These are phyloP conservation scores for Colletotrichum cereale DNA, from an alignment of 2,329 filamentous ascomycete genomes.

Conservation along the genomic window DNA sequence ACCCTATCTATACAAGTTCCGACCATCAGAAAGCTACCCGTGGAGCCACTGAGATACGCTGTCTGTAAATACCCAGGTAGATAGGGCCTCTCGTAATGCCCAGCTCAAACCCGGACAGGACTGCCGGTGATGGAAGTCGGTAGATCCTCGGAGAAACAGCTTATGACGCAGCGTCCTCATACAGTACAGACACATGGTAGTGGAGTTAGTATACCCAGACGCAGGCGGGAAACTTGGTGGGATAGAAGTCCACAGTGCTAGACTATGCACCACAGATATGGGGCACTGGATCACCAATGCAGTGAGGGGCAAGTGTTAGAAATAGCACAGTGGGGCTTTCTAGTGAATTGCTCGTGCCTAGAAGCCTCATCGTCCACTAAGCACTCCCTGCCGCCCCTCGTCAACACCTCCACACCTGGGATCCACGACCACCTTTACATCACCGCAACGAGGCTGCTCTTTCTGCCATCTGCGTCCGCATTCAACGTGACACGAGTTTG, in stretches of 20 bases:
- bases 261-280: too few relatives aligned
- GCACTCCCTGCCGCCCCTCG: constrained; percentile 29
- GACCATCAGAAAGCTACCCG: background rate
- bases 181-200: background rate
- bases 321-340: constrained; percentile 19
- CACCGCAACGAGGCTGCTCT: constrained; percentile 33
- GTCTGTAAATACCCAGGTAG: too few relatives aligned
- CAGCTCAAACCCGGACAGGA: background rate
- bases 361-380: constrained; percentile 10
- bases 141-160: constrained; percentile 37
- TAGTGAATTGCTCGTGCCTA: constrained; percentile 9
- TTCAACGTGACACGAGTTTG: constrained; percentile 29
- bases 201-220: background rate
- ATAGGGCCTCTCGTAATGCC: background rate
- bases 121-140: constrained; percentile 23
- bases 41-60: background rate
- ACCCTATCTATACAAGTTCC: too few relatives aligned
- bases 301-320: constrained; percentile 26
- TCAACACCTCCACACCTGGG: constrained; percentile 29
- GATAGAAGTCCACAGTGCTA: background rate
- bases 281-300: background rate
- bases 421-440: constrained; percentile 36
- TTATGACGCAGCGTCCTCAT: background rate
- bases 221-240: rapidly evolving
- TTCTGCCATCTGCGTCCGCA: constrained; percentile 25